Percentiles rank a stretch among this genome's conserved stretches.
Conservation (phyloP, 1,284 basidiomycete species). For the Pseudozyma tsukubaensis region DNA sequence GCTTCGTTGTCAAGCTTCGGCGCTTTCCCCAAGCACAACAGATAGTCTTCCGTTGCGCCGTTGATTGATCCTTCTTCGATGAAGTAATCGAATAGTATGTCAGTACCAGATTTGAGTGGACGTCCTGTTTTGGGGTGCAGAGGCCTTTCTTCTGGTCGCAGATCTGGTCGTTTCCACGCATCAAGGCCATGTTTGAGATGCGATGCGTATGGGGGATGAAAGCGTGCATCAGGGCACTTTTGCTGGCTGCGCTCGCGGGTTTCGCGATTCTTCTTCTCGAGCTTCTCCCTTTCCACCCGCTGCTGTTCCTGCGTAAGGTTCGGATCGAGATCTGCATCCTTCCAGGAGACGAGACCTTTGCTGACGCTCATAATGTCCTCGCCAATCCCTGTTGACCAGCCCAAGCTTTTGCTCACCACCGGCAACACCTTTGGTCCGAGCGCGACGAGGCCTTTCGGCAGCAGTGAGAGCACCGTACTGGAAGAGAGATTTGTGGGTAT, state of each 20-base stretch:
- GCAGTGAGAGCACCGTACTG: conserved; percentile 13
- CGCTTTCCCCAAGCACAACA: conserved; percentile 29
- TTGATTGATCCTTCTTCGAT: conserved; percentile 22
- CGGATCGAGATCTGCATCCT: conserved; percentile 13
- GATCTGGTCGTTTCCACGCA: conserved; percentile 21
- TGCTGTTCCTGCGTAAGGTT: conserved; percentile 11
- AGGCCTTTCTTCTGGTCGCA: background rate
- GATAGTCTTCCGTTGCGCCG: conserved; percentile 28
- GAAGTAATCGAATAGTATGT: conserved; percentile 30
- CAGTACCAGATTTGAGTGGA: conserved; percentile 14
- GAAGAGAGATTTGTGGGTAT: conserved; percentile 17
- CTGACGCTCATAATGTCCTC: conserved; percentile 22
- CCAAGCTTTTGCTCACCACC: conserved; percentile 4
- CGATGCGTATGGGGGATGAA: conserved; percentile 30
- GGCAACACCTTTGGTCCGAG: conserved; percentile 18
- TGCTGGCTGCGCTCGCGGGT: conserved; percentile 9
- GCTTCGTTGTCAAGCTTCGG: conserved; percentile 21
- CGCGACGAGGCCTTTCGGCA: conserved; percentile 21
- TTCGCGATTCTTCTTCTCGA: conserved; percentile 24
- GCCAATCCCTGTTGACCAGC: conserved; percentile 19
- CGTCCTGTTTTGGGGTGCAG: conserved; percentile 25
- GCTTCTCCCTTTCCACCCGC: conserved; percentile 8
- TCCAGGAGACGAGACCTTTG: conserved; percentile 19
- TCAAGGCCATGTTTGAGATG: conserved; percentile 22
- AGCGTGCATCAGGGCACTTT: conserved; percentile 21